Conservation (phyloP, 768 basidiomycete genomes). For the Boletus reticuloceps region DNA sequence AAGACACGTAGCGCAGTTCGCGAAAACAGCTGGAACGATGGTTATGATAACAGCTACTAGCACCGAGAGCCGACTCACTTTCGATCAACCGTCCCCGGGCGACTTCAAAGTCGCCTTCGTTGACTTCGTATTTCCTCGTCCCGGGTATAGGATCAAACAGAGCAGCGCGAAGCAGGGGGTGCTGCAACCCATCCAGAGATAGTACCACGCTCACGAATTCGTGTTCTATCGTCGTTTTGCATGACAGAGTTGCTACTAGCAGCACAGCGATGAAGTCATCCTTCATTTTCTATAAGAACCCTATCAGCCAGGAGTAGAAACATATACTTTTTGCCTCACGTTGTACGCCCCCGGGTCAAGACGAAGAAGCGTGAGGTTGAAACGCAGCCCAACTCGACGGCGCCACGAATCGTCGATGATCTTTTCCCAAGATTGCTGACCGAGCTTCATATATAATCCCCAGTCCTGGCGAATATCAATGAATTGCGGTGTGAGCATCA, state of each 20-base stretch:
- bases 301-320: background rate
- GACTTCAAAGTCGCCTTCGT: constrained; percentile 27
- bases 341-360: constrained; percentile 60
- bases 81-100: constrained; percentile 39
- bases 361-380: constrained; percentile 54
- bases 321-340: constrained; percentile 36
- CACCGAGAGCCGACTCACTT: constrained; percentile 28
- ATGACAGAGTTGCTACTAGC: constrained; percentile 49
- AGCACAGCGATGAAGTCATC: constrained; percentile 55
- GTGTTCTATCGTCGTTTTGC: constrained; percentile 50
- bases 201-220: constrained; percentile 58
- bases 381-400: constrained; percentile 59
- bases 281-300: constrained; percentile 37
- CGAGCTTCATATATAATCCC: constrained; percentile 53
- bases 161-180: constrained; percentile 46
- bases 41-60: constrained; percentile 7
- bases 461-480: constrained; percentile 47
- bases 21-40: constrained; percentile 41
- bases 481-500: background rate
- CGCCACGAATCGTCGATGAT: constrained; percentile 50
- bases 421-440: constrained; percentile 53
- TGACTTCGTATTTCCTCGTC: constrained; percentile 31
- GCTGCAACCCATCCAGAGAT: constrained; percentile 52
- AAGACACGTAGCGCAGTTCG: constrained; percentile 41
- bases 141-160: constrained; percentile 23